phyloP scores from a whole-genome alignment of 2,329 filamentous ascomycete species.

The Aspergillus japonicus region DNA sequence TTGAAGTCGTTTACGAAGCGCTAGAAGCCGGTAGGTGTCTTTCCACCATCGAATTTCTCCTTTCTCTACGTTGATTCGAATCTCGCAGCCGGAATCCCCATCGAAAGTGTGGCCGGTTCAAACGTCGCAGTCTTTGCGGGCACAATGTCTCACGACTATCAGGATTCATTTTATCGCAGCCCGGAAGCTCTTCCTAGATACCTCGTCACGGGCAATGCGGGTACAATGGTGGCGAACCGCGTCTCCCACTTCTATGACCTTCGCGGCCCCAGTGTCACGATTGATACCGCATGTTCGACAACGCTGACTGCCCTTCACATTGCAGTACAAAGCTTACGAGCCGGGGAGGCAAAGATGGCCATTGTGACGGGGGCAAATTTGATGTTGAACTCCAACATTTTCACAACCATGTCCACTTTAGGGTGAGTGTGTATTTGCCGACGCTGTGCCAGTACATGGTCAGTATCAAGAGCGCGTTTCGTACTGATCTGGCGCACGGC shows the following conservation, averaged over 20 bases:
- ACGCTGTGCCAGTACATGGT: too few relatives aligned
- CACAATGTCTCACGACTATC: constrained; percentile 21
- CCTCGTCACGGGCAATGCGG: constrained; percentile 18
- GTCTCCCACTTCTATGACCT: constrained; percentile 33
- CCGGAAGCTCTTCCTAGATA: constrained; percentile 21
- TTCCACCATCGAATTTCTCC: too few relatives aligned
- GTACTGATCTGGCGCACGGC: too few relatives aligned
- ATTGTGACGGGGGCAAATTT: background rate
- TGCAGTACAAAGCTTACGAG: constrained; percentile 17
- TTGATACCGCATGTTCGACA: constrained; percentile 23
- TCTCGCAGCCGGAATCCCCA: constrained; percentile 21
- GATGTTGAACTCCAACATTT: too few relatives aligned
- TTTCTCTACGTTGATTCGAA: too few relatives aligned
- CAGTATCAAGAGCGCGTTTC: background rate
- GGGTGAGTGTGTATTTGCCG: too few relatives aligned
- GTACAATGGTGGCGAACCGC: constrained; percentile 26
- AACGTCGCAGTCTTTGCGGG: constrained; percentile 25
- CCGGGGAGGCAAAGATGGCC: background rate
- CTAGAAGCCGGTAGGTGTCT: constrained; percentile 19
- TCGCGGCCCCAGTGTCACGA: constrained; percentile 20
- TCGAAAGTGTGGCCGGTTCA: constrained; percentile 20
- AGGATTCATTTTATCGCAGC: constrained; percentile 22
- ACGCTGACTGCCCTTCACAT: constrained; percentile 11
- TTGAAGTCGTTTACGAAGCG: constrained; percentile 23
- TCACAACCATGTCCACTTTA: too few relatives aligned